Evolutionary conservation across 225 moss, liverwort and hornwort genomes (phyloP), one percentile per base, ranked within the genome.

Genomic region (Physcomitrium patens): DNA sequence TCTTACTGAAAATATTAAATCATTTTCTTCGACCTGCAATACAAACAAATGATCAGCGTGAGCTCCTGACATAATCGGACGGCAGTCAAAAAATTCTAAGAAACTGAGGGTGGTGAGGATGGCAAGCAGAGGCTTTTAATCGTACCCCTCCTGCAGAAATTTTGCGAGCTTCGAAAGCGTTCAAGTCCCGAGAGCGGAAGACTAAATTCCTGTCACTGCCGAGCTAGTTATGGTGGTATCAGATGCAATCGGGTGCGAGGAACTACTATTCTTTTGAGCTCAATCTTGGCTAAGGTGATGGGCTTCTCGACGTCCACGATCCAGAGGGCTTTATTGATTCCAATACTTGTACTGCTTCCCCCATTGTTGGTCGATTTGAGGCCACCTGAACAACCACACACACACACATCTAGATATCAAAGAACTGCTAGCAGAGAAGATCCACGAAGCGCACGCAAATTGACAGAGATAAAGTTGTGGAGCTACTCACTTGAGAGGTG

Each of bases 291-390:
- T 82, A 88, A 12, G 87, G 87, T n/a, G 87, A 88, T 19, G 87
- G 85, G 61, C 88, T 88, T 47, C 88, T 71, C 37, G 88, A 88
- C 0, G 85, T 85, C 88, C 88, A 88, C 48, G 85, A 82, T 2
- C 88, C 82, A 1, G 91, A 90, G 0, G 97, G 83, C 74, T 90
- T 87, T 11, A 94, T 92, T 9, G 97, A 91, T 76, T 97, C 97
- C 80, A 97, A 52, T 44, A 97, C 92, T 76, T 97, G 92, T 49
- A 97, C 97, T 7, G 94, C 97, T 62, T 94, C 92, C 43, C 83
- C 87, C 94, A 97, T 97, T 4, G 88, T 86, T 20, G 94, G 97
- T 8, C 97, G 85, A 56, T 82, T 94, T 7, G 89, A 67, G 61
- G 94, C 77, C 45, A 86, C 79, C 75, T 92, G 86, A 13, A 42